A percentile compares a stretch with the other conserved stretches of the same genome.
Conservation (phyloP, 208 protist species). For the Trypanosoma melophagium region DNA sequence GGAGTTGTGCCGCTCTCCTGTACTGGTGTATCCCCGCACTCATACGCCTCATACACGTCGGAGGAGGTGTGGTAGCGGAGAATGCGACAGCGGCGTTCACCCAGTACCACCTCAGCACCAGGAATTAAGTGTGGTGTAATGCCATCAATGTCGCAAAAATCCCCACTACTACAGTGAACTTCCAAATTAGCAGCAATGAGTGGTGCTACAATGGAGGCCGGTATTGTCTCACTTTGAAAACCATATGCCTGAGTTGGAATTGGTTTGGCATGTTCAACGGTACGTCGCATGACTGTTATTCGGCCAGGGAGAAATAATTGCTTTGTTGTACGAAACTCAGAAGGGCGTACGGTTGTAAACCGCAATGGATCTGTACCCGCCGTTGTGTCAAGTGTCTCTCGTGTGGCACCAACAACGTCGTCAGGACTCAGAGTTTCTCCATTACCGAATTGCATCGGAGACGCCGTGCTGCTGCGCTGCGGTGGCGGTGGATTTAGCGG, state of each 20-base stretch:
- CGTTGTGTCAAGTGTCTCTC: conserved; percentile 2
- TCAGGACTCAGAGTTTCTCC: not conserved
- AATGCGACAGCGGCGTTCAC: conserved; percentile 40
- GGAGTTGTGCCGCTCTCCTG: not conserved
- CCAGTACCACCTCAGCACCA: conserved; percentile 41
- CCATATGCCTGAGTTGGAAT: conserved; percentile 69
- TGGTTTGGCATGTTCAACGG: conserved; percentile 42
- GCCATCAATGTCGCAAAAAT: conserved; percentile 17
- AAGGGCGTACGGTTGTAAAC: conserved; percentile 49
- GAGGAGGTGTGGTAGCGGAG: conserved; percentile 58
- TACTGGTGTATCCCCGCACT: conserved; percentile 20
- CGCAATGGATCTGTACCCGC: conserved; percentile 32
- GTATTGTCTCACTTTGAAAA: conserved; percentile 35
- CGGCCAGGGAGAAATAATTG: conserved; percentile 58
- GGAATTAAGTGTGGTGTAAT: conserved; percentile 44
- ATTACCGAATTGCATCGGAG: conserved; percentile 6
- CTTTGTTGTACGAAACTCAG: conserved; percentile 67
- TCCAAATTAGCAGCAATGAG: conserved; percentile 55
- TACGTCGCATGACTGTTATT: conserved; percentile 32
- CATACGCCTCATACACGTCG: conserved; percentile 69
- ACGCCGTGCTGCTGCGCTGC: conserved; percentile 30
- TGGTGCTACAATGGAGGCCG: conserved; percentile 36
- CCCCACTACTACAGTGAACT: conserved; percentile 11
- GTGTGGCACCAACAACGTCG: not conserved
- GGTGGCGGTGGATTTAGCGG: not conserved